Conservation (phyloP, 495 filamentous ascomycete species). For the Polyplosphaeria fusca region DNA sequence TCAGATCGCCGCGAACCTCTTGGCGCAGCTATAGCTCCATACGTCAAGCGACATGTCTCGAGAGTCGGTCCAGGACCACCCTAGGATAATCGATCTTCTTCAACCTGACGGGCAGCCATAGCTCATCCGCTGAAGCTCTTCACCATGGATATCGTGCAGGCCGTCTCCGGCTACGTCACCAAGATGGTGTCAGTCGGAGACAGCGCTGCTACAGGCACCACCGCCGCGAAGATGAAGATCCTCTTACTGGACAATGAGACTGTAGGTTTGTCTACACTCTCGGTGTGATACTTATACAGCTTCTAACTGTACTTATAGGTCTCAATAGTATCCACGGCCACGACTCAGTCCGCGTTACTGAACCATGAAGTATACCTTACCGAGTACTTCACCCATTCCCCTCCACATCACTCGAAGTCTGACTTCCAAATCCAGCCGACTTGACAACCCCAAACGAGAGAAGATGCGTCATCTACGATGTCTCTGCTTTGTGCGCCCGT, state of each 20-base stretch:
- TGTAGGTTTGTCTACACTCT: constrained; percentile 51
- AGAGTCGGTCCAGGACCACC: not conserved
- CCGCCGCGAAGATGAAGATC: constrained; percentile 97
- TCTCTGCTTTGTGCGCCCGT: constrained; percentile 87
- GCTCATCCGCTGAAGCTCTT: not conserved
- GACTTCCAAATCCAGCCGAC: constrained; percentile 51
- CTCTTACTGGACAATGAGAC: constrained; percentile 92
- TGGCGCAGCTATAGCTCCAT: not conserved
- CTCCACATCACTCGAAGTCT: constrained; percentile 14
- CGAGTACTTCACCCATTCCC: constrained; percentile 50
- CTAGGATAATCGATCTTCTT: too few species aligned
- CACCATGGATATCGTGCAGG: constrained; percentile 86
- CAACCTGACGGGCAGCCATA: too few species aligned
- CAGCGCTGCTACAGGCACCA: constrained; percentile 55
- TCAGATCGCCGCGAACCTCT: too few species aligned
- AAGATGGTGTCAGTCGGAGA: constrained; percentile 95
- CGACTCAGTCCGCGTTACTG: constrained; percentile 92
- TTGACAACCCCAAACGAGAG: constrained; percentile 87
- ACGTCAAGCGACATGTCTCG: not conserved
- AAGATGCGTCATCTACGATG: constrained; percentile 98
- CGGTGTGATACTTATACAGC: not conserved
- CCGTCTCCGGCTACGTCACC: constrained; percentile 90
- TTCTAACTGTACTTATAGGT: constrained; percentile 52
- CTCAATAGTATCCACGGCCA: constrained; percentile 86
- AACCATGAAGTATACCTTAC: constrained; percentile 98